Evolutionary conservation across 2,329 filamentous ascomycete species (phyloP).

Genomic region (Colletotrichum sp.): DNA sequence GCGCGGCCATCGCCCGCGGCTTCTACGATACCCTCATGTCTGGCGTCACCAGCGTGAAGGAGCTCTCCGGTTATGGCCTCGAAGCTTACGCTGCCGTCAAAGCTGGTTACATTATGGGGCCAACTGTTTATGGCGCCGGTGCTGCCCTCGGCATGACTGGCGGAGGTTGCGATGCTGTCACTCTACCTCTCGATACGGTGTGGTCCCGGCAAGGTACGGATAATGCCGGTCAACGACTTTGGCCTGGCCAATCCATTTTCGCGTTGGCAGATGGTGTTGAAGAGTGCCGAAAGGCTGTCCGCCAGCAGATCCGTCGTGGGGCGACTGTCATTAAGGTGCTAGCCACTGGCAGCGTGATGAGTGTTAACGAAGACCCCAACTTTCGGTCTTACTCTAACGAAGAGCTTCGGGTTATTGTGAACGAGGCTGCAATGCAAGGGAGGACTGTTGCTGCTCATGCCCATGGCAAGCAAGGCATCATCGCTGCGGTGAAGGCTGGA

Average conservation of each 20-base stretch:
- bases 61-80: not conserved
- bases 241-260: not conserved
- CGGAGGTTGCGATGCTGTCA: not conserved
- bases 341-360: not conserved
- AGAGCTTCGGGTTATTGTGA: not conserved
- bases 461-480: not conserved
- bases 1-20: not conserved
- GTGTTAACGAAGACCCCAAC: not conserved
- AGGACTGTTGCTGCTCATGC: not conserved
- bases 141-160: not conserved
- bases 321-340: not conserved
- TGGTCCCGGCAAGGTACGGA: not conserved
- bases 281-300: not conserved
- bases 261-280: not conserved
- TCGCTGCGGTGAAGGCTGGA: not conserved
- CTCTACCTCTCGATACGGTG: not conserved
- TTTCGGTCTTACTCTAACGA: not conserved
- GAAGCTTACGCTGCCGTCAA: not conserved
- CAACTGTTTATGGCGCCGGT: not conserved
- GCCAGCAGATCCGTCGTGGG: not conserved
- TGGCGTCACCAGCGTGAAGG: not conserved
- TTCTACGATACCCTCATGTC: not conserved
- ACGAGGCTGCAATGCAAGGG: not conserved
- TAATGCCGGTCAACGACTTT: not conserved
- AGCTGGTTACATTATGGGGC: not conserved